Evolutionary conservation across 2,329 filamentous ascomycete species (phyloP).

Genomic region (Sarocladiaceae sp.): DNA sequence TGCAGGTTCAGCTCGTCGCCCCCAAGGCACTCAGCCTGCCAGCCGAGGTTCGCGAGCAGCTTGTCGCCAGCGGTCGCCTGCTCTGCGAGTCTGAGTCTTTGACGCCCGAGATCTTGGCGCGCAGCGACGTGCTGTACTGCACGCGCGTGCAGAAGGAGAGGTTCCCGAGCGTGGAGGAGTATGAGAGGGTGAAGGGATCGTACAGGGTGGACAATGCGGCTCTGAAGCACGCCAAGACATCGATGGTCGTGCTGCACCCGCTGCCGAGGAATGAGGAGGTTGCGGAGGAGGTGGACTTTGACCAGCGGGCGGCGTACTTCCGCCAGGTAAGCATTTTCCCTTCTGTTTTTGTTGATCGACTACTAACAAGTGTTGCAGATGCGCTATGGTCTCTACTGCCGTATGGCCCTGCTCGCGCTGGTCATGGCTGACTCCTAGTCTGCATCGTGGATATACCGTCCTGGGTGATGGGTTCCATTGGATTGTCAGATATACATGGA

Average conservation of each 20-base stretch:
- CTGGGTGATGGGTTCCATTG: constrained; percentile 11
- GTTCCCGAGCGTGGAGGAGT: constrained; percentile 74
- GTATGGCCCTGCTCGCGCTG: constrained; percentile 93
- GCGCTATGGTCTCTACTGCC: constrained; percentile 94
- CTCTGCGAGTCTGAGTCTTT: constrained; percentile 68
- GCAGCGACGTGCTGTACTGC: constrained; percentile 91
- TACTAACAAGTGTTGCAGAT: constrained; percentile 59
- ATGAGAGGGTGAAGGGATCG: constrained; percentile 80
- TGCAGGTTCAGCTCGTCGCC: constrained; percentile 85
- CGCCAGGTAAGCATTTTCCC: constrained; percentile 71
- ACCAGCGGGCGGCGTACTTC: constrained; percentile 95
- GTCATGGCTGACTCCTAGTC: constrained; percentile 58
- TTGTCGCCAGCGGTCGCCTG: constrained; percentile 70
- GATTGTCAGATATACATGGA: constrained; percentile 2
- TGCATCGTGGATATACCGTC: neutral
- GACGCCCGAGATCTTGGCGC: constrained; percentile 78
- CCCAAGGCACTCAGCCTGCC: constrained; percentile 76
- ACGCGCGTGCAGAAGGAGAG: constrained; percentile 95
- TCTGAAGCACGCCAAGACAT: constrained; percentile 82
- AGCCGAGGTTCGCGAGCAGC: constrained; percentile 62
- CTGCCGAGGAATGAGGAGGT: constrained; percentile 91
- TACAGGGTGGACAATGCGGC: constrained; percentile 88
- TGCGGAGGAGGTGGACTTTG: constrained; percentile 92
- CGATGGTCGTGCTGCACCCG: constrained; percentile 94
- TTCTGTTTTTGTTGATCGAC: constrained; percentile 32